Evolutionary conservation across 1,284 basidiomycete genomes (phyloP), one percentile per base, ranked within the genome.

Genomic region (Ustilago sp.): DNA sequence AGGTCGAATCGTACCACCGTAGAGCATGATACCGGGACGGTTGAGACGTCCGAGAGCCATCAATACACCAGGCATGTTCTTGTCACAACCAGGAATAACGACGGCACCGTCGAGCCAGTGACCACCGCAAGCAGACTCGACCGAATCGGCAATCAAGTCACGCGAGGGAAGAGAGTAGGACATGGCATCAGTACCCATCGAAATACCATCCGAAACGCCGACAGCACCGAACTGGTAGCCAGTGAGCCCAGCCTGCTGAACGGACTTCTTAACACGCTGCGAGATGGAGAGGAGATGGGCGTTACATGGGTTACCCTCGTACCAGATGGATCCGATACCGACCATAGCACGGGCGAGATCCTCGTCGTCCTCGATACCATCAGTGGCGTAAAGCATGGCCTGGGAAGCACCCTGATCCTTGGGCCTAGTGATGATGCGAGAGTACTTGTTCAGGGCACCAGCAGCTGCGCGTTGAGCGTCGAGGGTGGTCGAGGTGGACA

Each of bases 41-140:
- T 86, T 86, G 47, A 85, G 80, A 17, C 84, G 73, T 39, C 83
- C 83, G 15, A 85, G 80, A 3, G 83, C 84, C 79, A 86, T 86
- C 11, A 86, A 71, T 6, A 85, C 83, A 74, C 84, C 84, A 32
- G 84, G 84, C 84, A 86, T 86, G 71, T 86, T 86, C 73, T 86
- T 86, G 76, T 86, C 85, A 59, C 85, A 86, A 36, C 84, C 84
- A 9, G 85, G 85, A 34, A 86, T 80, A 8, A 79, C 79, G 45
- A 86, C 84, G 39, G 60, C 64, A 15, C 84, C 85, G 45, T 86
- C 85, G 52, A 85, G 81, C 84, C 84, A 86, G 65, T 86, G 85
- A 15, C 83, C 85, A 57, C 83, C 83, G 54, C 79, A 77, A 15
- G 81, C 83, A 41, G 73, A 77, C 59, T 86, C 85, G 55, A 86